These are phyloP conservation scores for Debaryomycetaceae sp. DNA, from an alignment of 1,139 yeast genomes.

Conservation along the genomic window DNA sequence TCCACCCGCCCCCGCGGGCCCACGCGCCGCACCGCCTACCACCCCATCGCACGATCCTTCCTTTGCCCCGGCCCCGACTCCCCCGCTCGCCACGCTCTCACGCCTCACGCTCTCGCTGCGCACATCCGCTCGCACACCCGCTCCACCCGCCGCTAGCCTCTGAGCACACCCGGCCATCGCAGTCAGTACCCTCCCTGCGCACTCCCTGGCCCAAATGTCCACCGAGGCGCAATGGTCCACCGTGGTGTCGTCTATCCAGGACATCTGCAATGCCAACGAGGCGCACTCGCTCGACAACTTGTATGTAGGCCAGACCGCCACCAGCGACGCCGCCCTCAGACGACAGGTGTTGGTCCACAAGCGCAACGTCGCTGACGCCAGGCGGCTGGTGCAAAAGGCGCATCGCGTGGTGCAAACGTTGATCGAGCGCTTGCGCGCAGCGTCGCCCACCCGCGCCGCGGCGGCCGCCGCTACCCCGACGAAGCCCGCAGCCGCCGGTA, in stretches of 20 bases:
- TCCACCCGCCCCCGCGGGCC: no score
- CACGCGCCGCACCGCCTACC: no score
- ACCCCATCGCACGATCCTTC: no score
- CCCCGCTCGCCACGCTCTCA: no score
- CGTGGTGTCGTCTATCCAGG: conserved; percentile 62
- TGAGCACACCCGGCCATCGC: no score
- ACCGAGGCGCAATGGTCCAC: conserved; percentile 64
- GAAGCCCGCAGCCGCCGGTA: conserved; percentile 3
- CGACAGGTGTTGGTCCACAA: conserved; percentile 47
- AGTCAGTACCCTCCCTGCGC: no score
- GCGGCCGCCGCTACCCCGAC: conserved; percentile 2
- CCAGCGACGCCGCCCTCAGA: conserved; percentile 36
- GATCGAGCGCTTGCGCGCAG: conserved; percentile 17
- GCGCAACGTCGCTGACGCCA: conserved; percentile 54
- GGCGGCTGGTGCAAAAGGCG: conserved; percentile 41
- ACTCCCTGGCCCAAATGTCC: no score
- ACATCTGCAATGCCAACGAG: conserved; percentile 60
- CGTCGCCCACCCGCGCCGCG: conserved; percentile 1
- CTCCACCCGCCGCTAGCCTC: no score
- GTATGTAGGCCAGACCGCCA: conserved; percentile 17
- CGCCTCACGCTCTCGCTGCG: no score
- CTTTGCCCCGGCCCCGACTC: no score
- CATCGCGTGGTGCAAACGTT: conserved; percentile 34
- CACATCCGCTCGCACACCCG: no score
- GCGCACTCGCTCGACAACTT: conserved; percentile 47